phyloP scores from a whole-genome alignment of 257 asterid species.

The Capsicum rhomboideum region DNA sequence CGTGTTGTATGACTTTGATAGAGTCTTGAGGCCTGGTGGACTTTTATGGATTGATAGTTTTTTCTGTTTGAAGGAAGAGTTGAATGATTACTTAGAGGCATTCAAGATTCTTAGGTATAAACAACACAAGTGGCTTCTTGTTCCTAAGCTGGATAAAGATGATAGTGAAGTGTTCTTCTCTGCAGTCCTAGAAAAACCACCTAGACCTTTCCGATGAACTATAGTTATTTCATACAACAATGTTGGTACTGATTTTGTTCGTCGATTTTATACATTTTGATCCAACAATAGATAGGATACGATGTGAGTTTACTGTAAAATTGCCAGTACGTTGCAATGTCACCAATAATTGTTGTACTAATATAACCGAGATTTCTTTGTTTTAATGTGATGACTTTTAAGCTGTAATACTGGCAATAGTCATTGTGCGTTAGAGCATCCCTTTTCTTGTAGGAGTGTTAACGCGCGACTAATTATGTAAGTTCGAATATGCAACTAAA shows the following conservation, averaged over 20 bases:
- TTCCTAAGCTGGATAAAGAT: constrained; percentile 46
- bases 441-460: too few relatives aligned
- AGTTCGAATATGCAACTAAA: background rate
- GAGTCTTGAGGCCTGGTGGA: constrained; percentile 72
- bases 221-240: background rate
- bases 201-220: constrained; percentile 36
- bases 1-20: constrained; percentile 52
- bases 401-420: background rate
- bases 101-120: constrained; percentile 45
- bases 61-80: constrained; percentile 50
- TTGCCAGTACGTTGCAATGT: background rate
- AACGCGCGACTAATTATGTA: too few relatives aligned
- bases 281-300: background rate
- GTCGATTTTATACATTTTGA: background rate
- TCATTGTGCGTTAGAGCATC: too few relatives aligned
- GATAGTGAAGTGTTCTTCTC: constrained; percentile 52
- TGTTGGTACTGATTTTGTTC: background rate
- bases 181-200: constrained; percentile 66
- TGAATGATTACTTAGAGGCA: constrained; percentile 39
- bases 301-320: background rate
- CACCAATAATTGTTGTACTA: background rate
- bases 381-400: background rate
- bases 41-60: constrained; percentile 60
- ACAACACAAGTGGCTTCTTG: constrained; percentile 50
- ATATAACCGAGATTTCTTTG: background rate